These are phyloP conservation scores for Debaryomycetaceae sp. DNA, from an alignment of 1,139 yeast species.

Conservation along the genomic window DNA sequence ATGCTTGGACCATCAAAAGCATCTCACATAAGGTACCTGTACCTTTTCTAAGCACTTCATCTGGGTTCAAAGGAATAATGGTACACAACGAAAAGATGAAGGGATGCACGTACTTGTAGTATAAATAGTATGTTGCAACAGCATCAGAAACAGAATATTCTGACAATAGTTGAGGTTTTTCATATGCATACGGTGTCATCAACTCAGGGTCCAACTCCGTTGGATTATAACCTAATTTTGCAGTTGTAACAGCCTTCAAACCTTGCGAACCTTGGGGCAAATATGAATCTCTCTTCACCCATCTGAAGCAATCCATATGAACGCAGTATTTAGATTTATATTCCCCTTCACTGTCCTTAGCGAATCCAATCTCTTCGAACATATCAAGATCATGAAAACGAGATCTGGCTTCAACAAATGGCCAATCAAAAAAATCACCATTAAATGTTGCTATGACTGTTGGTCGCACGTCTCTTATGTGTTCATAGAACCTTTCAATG, in stretches of 20 bases:
- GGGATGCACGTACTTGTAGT: constrained; percentile 96
- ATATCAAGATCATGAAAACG: constrained; percentile 78
- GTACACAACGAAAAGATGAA: constrained; percentile 94
- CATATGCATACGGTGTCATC: constrained; percentile 97
- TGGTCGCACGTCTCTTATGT: constrained; percentile 81
- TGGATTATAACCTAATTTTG: constrained; percentile 93
- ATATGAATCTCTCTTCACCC: constrained; percentile 99
- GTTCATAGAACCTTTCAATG: constrained; percentile 79
- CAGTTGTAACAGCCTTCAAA: constrained; percentile 95
- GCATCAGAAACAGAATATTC: constrained; percentile 99
- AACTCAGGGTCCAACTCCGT: constrained; percentile 95
- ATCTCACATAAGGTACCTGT: constrained; percentile 98
- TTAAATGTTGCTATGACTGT: constrained; percentile 96
- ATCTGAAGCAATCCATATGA: constrained; percentile 96
- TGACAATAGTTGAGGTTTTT: constrained; percentile 85
- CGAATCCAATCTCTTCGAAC: constrained; percentile 94
- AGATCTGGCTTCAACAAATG: constrained; percentile 89
- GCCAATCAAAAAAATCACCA: constrained; percentile 99
- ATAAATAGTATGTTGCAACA: constrained; percentile 94
- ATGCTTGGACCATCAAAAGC: constrained; percentile 96
- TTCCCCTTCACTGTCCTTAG: constrained; percentile 85
- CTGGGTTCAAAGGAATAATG: constrained; percentile 93
- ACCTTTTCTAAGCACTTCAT: constrained; percentile 93
- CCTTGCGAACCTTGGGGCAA: constrained; percentile 99
- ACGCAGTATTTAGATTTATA: constrained; percentile 90